Evolutionary conservation across 768 basidiomycete species (phyloP).

Genomic region (Rhodotorula babjevae): DNA sequence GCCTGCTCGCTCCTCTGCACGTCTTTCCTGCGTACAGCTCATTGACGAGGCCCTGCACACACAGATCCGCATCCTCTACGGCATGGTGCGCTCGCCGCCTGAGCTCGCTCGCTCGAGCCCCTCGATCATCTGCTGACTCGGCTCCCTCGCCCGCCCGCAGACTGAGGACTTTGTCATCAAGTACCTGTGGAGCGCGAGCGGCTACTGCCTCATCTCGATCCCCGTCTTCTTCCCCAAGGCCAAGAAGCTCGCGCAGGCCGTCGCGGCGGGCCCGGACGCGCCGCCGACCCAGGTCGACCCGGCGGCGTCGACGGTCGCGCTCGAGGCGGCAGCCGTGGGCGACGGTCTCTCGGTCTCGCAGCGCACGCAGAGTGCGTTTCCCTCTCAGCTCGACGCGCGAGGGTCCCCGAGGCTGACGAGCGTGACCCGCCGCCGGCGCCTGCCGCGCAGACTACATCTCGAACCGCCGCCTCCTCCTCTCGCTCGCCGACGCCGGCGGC

Average conservation of each 20-base stretch:
- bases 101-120: too few relatives aligned
- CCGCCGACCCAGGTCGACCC: background rate
- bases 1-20: background rate
- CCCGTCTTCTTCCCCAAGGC: constrained; percentile 62
- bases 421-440: too few relatives aligned
- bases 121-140: background rate
- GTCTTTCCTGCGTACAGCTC: background rate
- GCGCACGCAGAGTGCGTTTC: constrained; percentile 54
- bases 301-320: too few relatives aligned
- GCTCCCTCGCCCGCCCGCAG: background rate
- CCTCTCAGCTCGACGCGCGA: too few relatives aligned
- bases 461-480: constrained; percentile 80
- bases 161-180: constrained; percentile 97
- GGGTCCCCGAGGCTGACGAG: too few relatives aligned
- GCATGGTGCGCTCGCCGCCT: constrained; percentile 53
- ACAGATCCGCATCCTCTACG: constrained; percentile 81
- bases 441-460: constrained; percentile 84
- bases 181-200: constrained; percentile 79
- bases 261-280: background rate
- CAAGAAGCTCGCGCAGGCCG: background rate
- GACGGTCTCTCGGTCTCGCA: constrained; percentile 49
- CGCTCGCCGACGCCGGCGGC: constrained; percentile 93
- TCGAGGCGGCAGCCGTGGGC: background rate
- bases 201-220: constrained; percentile 85
- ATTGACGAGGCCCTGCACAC: background rate